A percentile compares a stretch with the other conserved stretches of the same genome.
Evolutionary conservation across 768 basidiomycete genomes (phyloP).

Genomic region (Leccinum ochraceum): DNA sequence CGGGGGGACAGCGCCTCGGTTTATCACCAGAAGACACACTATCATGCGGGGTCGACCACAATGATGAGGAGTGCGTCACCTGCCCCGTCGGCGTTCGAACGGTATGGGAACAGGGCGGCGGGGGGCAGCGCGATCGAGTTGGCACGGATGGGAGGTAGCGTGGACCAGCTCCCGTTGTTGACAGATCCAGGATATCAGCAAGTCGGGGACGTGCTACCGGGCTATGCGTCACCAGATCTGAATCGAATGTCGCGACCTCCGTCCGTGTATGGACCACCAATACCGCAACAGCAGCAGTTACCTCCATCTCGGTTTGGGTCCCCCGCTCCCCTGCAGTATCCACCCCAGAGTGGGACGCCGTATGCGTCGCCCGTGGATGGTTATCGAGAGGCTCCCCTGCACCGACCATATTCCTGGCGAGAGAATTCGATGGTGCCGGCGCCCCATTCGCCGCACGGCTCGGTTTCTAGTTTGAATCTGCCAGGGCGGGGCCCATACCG

Average conservation of each 20-base stretch:
- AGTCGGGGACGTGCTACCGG: constrained; percentile 20
- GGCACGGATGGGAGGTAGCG: constrained; percentile 48
- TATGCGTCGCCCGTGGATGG: constrained; percentile 33
- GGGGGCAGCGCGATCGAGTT: constrained; percentile 48
- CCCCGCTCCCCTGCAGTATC: constrained; percentile 41
- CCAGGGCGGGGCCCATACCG: constrained; percentile 35
- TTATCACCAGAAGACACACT: too few relatives aligned
- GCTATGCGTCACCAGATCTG: constrained; percentile 24
- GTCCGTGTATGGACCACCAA: constrained; percentile 33
- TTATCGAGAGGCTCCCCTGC: constrained; percentile 60
- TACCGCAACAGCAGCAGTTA: constrained; percentile 23
- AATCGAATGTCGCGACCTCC: constrained; percentile 14
- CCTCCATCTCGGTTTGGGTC: constrained; percentile 32
- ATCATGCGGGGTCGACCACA: too few relatives aligned
- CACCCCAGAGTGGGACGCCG: constrained; percentile 28
- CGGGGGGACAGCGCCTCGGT: too few relatives aligned
- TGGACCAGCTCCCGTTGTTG: constrained; percentile 63
- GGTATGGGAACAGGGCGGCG: too few relatives aligned
- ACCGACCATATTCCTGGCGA: constrained; percentile 48
- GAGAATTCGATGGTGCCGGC: constrained; percentile 7
- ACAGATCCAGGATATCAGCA: constrained; percentile 26
- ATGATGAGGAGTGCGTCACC: too few relatives aligned
- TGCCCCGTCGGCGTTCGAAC: too few relatives aligned
- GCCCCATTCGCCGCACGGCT: not conserved
- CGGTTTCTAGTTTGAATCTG: constrained; percentile 14